phyloP scores from a whole-genome alignment of 2,329 filamentous ascomycete species.

The Purpureocillium takamizusanense region DNA sequence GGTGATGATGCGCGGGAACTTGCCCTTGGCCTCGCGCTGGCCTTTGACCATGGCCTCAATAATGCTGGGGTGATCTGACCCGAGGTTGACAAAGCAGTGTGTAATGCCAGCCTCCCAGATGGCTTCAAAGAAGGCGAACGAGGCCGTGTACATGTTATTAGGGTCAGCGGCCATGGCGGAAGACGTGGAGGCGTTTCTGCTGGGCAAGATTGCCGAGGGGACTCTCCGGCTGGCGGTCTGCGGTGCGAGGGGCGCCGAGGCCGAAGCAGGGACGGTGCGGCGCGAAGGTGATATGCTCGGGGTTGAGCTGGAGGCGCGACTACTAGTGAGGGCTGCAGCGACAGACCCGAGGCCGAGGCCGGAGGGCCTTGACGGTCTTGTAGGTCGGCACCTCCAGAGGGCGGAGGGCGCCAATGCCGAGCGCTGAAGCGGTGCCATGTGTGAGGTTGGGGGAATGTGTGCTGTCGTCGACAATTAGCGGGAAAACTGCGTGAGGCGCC shows the following conservation, averaged over 20 bases:
- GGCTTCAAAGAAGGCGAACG: slow-evolving; percentile 75
- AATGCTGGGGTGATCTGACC: slow-evolving; percentile 67
- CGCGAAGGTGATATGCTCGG: not conserved
- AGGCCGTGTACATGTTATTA: slow-evolving; percentile 57
- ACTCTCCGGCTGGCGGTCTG: slow-evolving; percentile 2
- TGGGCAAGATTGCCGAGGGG: not conserved
- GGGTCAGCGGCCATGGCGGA: slow-evolving; percentile 9
- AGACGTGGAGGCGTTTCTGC: slow-evolving; percentile 8
- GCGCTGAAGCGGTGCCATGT: slow-evolving; percentile 16
- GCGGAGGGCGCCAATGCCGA: slow-evolving; percentile 13
- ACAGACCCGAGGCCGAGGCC: slow-evolving; percentile 5
- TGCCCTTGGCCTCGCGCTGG: slow-evolving; percentile 53
- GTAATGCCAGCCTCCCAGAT: slow-evolving; percentile 60
- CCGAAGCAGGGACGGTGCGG: not conserved
- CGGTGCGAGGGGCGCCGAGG: not conserved
- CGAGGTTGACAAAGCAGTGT: slow-evolving; percentile 56
- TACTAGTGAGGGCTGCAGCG: slow-evolving; percentile 2
- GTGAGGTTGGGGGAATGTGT: not conserved
- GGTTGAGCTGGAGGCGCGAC: slow-evolving; percentile 1
- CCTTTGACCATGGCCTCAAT: slow-evolving; percentile 75
- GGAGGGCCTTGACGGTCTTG: not conserved
- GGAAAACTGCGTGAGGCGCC: no score
- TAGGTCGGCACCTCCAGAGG: slow-evolving; percentile 11
- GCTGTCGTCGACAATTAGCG: not conserved
- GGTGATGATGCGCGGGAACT: slow-evolving; percentile 67